Evolutionary conservation across 345 rosid species (phyloP).

Genomic region (Durio zibethinus): DNA sequence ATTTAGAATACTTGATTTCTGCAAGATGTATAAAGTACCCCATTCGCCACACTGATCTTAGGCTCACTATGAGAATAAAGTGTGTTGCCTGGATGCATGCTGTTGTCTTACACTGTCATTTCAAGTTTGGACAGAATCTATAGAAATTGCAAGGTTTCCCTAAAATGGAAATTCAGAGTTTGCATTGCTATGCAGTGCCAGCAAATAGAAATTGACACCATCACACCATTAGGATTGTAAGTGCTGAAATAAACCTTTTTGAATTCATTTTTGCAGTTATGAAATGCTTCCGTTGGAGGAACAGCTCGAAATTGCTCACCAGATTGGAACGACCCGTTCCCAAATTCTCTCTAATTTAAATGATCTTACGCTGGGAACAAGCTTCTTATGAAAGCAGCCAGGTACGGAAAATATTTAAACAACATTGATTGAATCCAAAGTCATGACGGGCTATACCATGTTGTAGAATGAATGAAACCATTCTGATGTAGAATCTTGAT

Average conservation of each 20-base stretch:
- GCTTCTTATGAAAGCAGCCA: conserved; percentile 62
- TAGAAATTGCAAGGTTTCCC: neutral
- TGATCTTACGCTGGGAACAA: conserved; percentile 77
- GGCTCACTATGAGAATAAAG: neutral
- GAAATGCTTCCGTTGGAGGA: conserved; percentile 91
- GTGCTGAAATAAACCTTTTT: neutral
- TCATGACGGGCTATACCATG: neutral
- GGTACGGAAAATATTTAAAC: neutral
- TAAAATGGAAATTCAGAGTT: neutral
- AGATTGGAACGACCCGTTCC: conserved; percentile 83
- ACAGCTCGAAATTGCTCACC: conserved; percentile 79
- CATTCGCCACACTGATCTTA: neutral
- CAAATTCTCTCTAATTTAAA: conserved; percentile 72
- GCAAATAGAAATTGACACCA: neutral
- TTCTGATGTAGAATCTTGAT: neutral
- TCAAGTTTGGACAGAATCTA: neutral
- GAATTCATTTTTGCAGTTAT: conserved; percentile 51
- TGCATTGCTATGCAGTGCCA: neutral
- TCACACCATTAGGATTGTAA: neutral
- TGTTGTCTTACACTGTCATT: neutral
- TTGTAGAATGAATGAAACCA: neutral
- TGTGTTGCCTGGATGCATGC: neutral
- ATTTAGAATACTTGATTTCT: neutral
- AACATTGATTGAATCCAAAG: neutral
- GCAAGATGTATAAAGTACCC: neutral